These are phyloP conservation scores for Carex kokanica DNA, from an alignment of 176 grass and related monocot genomes.

Conservation along the genomic window DNA sequence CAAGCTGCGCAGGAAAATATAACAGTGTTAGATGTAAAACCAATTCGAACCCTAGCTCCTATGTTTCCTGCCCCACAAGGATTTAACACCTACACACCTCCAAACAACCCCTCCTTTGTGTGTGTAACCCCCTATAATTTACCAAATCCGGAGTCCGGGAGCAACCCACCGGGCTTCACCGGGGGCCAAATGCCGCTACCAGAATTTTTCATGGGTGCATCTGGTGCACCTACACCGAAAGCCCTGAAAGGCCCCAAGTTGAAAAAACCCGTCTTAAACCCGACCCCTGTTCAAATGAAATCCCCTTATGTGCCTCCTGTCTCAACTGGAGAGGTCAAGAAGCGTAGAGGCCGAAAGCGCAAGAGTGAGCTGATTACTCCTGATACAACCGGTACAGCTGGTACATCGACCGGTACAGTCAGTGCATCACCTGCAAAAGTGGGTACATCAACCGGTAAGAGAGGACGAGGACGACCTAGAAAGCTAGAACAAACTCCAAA, in stretches of 20 bases:
- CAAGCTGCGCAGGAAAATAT: constrained; percentile 29
- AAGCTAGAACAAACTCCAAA: constrained; percentile 21
- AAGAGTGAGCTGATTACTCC: not conserved
- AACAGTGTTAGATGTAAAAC: constrained; percentile 63
- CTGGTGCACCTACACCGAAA: not conserved
- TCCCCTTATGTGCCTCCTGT: not conserved
- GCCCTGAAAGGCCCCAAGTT: not conserved
- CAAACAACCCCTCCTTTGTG: constrained; percentile 54
- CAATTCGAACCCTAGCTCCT: constrained; percentile 68
- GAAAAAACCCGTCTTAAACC: constrained; percentile 9
- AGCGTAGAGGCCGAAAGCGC: not conserved
- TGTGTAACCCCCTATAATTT: constrained; percentile 64
- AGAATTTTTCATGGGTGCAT: not conserved
- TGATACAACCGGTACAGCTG: not conserved
- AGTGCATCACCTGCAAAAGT: not conserved
- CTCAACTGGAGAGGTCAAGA: not conserved
- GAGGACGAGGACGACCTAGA: constrained; percentile 22
- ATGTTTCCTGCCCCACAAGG: constrained; percentile 83
- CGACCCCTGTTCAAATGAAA: constrained; percentile 18
- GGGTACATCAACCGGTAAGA: constrained; percentile 1
- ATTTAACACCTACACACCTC: constrained; percentile 51
- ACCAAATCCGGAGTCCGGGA: constrained; percentile 34
- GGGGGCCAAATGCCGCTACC: constrained; percentile 14
- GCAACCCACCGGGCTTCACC: constrained; percentile 30
- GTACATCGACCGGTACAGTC: not conserved